phyloP scores from a whole-genome alignment of 1,284 basidiomycete species.

The Cystobasidium pallidum region DNA sequence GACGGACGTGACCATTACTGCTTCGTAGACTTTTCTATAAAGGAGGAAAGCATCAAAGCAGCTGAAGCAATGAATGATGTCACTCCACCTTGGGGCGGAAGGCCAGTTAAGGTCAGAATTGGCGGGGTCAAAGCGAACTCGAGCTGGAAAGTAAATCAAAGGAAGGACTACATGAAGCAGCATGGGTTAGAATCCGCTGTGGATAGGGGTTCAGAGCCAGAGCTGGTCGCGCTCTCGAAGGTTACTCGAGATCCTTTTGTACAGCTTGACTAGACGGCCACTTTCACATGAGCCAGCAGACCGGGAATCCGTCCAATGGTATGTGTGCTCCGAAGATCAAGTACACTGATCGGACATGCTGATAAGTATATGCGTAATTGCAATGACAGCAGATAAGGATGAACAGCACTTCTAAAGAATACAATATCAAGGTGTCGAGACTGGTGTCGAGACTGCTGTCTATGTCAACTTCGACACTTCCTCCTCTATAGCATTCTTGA shows the following conservation, averaged over 20 bases:
- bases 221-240: background rate
- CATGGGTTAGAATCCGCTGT: conserved; percentile 5
- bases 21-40: conserved; percentile 26
- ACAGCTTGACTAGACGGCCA: background rate
- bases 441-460: too few species aligned
- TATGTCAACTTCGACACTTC: conserved; percentile 39
- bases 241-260: background rate
- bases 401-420: too few species aligned
- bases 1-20: conserved; percentile 19
- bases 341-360: too few species aligned
- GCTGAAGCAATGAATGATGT: background rate
- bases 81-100: conserved; percentile 16
- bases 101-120: conserved; percentile 12
- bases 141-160: conserved; percentile 6
- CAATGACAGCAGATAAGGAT: too few species aligned
- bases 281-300: too few species aligned
- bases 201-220: background rate
- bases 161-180: conserved; percentile 12
- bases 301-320: too few species aligned
- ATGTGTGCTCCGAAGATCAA: too few species aligned
- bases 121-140: background rate
- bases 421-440: too few species aligned
- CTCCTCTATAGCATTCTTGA: conserved; percentile 30
- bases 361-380: too few species aligned
- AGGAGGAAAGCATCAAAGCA: background rate